Evolutionary conservation across 257 asterid genomes (phyloP).

Genomic region (Solanum chmielewskii): DNA sequence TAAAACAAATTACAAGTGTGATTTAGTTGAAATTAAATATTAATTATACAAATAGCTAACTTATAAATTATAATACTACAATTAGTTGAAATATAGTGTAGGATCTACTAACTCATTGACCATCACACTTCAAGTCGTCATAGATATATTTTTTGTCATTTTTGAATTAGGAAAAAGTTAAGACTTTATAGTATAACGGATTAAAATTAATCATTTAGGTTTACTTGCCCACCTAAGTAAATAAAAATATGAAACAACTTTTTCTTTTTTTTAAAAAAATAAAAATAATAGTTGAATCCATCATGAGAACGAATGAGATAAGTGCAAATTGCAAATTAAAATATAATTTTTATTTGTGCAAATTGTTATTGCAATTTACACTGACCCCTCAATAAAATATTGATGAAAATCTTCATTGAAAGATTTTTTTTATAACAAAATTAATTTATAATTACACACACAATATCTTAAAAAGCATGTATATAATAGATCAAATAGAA

Average conservation of each 20-base stretch:
- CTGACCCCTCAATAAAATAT: not conserved
- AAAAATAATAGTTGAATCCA: not conserved
- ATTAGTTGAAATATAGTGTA: not conserved
- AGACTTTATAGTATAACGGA: conserved; percentile 9
- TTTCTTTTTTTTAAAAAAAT: not conserved
- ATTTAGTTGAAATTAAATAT: not conserved
- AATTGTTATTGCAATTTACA: not conserved
- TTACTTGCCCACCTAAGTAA: conserved; percentile 16
- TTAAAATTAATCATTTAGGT: conserved; percentile 11
- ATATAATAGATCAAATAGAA: not conserved
- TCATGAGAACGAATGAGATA: not conserved
- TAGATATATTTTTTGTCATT: not conserved
- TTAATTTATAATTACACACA: no score
- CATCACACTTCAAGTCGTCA: not conserved
- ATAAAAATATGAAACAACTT: not conserved
- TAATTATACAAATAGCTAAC: not conserved
- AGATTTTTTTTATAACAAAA: not conserved
- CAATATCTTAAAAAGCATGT: not conserved
- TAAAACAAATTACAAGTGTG: not conserved
- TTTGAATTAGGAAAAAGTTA: conserved; percentile 5
- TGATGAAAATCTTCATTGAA: not conserved
- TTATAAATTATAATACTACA: not conserved
- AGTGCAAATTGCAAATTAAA: not conserved
- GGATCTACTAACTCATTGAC: not conserved
- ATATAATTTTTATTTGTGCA: not conserved